Percentiles rank a stretch among this genome's conserved stretches.
These are phyloP conservation scores for Fusarium solani-melongenae DNA, from an alignment of 2,329 filamentous ascomycete genomes.

Conservation along the genomic window DNA sequence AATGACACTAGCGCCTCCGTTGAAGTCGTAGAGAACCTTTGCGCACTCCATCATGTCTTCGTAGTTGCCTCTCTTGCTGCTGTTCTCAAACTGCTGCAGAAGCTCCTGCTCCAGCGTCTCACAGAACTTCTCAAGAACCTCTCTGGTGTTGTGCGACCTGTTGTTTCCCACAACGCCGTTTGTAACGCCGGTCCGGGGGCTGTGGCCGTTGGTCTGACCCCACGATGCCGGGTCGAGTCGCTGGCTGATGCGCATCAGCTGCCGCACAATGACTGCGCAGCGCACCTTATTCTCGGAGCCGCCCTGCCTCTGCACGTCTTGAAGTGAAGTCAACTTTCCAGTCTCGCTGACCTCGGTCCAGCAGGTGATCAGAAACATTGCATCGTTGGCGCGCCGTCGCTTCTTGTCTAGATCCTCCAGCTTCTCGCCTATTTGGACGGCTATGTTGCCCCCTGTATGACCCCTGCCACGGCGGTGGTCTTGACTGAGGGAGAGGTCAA, in stretches of 20 bases:
- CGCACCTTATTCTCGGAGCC: constrained; percentile 92
- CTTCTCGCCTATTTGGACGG: constrained; percentile 93
- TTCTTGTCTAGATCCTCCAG: constrained; percentile 96
- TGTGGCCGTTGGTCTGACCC: constrained; percentile 70
- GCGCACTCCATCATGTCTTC: constrained; percentile 99
- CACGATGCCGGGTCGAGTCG: constrained; percentile 84
- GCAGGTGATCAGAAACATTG: constrained; percentile 94
- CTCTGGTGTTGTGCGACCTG: constrained; percentile 76
- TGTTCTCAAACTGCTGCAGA: constrained; percentile 95
- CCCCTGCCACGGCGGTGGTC: constrained; percentile 53
- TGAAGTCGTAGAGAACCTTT: constrained; percentile 93
- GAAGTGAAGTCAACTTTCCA: constrained; percentile 85
- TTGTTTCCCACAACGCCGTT: constrained; percentile 56
- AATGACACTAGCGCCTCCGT: constrained; percentile 93
- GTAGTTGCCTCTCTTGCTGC: constrained; percentile 94
- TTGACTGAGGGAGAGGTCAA: constrained; percentile 85
- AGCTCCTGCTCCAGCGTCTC: constrained; percentile 96
- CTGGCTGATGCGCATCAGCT: constrained; percentile 93
- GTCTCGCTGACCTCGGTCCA: constrained; percentile 96
- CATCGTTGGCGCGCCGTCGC: constrained; percentile 87
- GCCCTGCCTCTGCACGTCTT: constrained; percentile 87
- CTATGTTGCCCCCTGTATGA: constrained; percentile 82
- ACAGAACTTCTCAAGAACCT: constrained; percentile 95
- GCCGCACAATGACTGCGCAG: constrained; percentile 92
- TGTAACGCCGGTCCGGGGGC: constrained; percentile 59